These are phyloP conservation scores for Trichocladium antarcticum DNA, from an alignment of 495 filamentous ascomycete species.

Conservation along the genomic window DNA sequence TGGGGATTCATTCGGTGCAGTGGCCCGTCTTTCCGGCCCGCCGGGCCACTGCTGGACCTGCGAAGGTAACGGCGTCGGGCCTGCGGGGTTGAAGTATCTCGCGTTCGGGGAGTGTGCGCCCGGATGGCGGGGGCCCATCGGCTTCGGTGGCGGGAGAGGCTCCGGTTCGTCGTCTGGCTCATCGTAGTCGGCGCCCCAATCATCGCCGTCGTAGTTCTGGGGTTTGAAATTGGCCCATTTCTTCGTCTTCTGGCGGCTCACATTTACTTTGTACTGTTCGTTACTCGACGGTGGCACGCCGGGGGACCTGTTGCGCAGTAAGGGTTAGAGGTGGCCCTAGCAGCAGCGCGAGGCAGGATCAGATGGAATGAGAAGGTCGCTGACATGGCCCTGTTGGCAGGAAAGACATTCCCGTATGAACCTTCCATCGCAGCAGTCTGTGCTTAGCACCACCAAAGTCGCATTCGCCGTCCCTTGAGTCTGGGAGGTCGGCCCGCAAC, in stretches of 20 bases:
- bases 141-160: constrained; percentile 28
- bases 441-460: constrained; percentile 1
- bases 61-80: constrained; percentile 13
- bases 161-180: constrained; percentile 43
- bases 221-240: constrained; percentile 91
- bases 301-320: constrained; percentile 21
- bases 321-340: not conserved
- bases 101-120: constrained; percentile 6
- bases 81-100: constrained; percentile 9
- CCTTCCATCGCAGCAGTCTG: constrained; percentile 21
- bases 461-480: not conserved
- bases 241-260: constrained; percentile 82
- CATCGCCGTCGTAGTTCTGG: constrained; percentile 81
- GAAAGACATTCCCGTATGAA: constrained; percentile 26
- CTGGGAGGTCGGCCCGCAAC: not conserved
- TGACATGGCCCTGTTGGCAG: constrained; percentile 15
- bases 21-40: not conserved
- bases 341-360: not conserved
- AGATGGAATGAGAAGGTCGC: not conserved
- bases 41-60: constrained; percentile 12
- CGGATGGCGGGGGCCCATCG: constrained; percentile 18
- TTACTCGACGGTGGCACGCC: constrained; percentile 15
- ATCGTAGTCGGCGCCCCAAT: constrained; percentile 82
- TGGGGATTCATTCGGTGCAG: not conserved
- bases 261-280: constrained; percentile 53